Base-by-base conservation (phyloP, 176 grass and related monocot species). In the Aegilops tauschii region DNA sequence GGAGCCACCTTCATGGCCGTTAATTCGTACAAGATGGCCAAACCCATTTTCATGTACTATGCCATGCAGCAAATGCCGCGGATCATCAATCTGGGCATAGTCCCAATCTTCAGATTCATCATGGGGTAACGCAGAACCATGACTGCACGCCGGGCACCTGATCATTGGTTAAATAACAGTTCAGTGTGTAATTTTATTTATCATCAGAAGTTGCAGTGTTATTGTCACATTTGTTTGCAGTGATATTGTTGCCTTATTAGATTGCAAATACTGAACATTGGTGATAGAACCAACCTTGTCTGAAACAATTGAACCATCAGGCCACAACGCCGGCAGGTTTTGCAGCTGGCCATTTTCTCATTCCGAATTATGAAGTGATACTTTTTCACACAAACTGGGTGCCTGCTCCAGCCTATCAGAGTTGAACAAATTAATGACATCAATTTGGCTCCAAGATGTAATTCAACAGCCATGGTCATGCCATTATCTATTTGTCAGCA, bases 351-450 rank as follows among this genome's bases (percentile, higher is more conserved):
- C 2, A 21, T 73, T 11, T 65, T 69, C 1, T 73, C 75, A 12
- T 92, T 91, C 44, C 88, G 86, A 31, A 97, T 97, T 85, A 97
- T 86, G 78, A 94, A 97, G 71, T 97, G 95, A 66, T 94, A 97
- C 37, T 89, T 85, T 76, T 90, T 97, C 30, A 37, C 68, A 83
- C 95, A 97, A 21, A 97, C 95, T 34, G 95, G 95, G 80, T 94
- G 88, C 35, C 47, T 69, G 77, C 95, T 90, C 95, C 95, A 94
- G 73, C 95, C 95, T 97, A 88, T 80, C 29, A 77, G 6, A 84
- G 14, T 68, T 18, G 0, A 89, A 49, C 23, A 75, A 86, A 80
- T 5, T 2, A 65, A 78, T 12, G 42, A 31, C 28, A 78, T 87
- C 25, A 83, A 29, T 44, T 61, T 62, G 3, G 13, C 2, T 12